phyloP scores from a whole-genome alignment of 331 rosid species.

The Malus hybrid region DNA sequence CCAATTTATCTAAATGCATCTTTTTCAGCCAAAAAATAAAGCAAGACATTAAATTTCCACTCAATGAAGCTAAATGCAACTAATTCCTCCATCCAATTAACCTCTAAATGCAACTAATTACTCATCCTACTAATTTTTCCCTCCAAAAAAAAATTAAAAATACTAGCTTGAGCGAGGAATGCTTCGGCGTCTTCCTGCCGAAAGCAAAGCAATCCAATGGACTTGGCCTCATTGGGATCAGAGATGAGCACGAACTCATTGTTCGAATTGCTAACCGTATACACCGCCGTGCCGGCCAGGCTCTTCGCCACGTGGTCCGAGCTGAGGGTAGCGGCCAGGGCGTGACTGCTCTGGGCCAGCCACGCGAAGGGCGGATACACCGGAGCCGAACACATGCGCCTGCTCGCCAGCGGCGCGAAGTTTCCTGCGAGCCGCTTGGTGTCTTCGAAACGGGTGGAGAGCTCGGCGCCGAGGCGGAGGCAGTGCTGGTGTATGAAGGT shows the following conservation, averaged over 20 bases:
- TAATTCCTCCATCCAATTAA: neutral
- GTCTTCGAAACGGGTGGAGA: slow-evolving; percentile 50
- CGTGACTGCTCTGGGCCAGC: slow-evolving; percentile 43
- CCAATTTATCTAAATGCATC: neutral
- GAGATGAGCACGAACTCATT: slow-evolving; percentile 94
- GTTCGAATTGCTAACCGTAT: slow-evolving; percentile 84
- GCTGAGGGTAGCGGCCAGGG: slow-evolving; percentile 37
- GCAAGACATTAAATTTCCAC: neutral
- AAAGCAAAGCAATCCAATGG: slow-evolving; percentile 87
- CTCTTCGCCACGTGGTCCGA: slow-evolving; percentile 66
- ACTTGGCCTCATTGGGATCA: slow-evolving; percentile 64
- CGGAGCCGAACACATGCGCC: slow-evolving; percentile 13
- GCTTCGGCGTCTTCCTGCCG: slow-evolving; percentile 93
- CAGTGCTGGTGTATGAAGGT: slow-evolving; percentile 64
- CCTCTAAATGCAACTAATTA: neutral
- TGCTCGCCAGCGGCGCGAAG: slow-evolving; percentile 12
- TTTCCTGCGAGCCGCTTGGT: slow-evolving; percentile 42
- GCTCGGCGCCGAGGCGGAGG: slow-evolving; percentile 48
- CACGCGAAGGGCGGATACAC: slow-evolving; percentile 32
- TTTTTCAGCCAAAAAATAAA: neutral
- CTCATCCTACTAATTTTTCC: neutral
- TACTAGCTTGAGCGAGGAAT: slow-evolving; percentile 70
- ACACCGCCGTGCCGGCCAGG: slow-evolving; percentile 76
- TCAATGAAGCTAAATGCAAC: neutral
- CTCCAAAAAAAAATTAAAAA: neutral